Base-by-base conservation (phyloP, 2,329 filamentous ascomycete species). In the Pseudopithomyces maydicus region DNA sequence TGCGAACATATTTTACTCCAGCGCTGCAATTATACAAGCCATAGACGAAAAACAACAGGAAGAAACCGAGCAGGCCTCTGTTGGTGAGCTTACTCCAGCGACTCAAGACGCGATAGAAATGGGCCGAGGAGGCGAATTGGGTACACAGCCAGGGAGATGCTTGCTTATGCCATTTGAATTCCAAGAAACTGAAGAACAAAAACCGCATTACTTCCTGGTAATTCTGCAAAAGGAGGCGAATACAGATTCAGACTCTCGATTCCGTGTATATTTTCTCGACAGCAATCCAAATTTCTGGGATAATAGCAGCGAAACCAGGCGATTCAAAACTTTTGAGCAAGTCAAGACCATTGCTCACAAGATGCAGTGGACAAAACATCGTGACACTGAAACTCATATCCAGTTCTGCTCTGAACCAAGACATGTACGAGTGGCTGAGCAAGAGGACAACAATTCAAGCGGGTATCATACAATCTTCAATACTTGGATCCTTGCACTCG, bases 401-500 rank as follows among this genome's bases (percentile, higher is more conserved):
- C 2, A 35, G 6, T 57, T 49, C 23, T 10, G 39, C 42, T 8
- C 36, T 10, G 26, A 20, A 14, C 42, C 35, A 20, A 44, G 11
- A 19, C 20, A 19, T 11, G 54, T 62, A 17, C 19, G 17, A 8
- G 56, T 59, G 0, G 8, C 42, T 3, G 14, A 23, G 2, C 59
- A 62, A 47, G 17, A 6, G 0, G 41, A 42, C 1, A 52, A 54
- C 1, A 59, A 32, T 36, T 33, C 43, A 19, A 66, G 65, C 41
- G 62, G 61, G 6, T 44, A 48, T 19, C 63, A 69, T 26, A 59
- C 57, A 1, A 44, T 71, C 2, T 26, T 69, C 15, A 71, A 69
- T 36, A 67, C 65, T 1, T 73, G 67, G 69, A 64, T 69, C 2
- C 56, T 71, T 2, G 68, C 68, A 2, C 41, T 73, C 39, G 69